A percentile compares a stretch with the other conserved stretches of the same genome.
Evolutionary conservation across 352 stramenopile genomes (phyloP).

Genomic region (Phytophthora ohioensis): DNA sequence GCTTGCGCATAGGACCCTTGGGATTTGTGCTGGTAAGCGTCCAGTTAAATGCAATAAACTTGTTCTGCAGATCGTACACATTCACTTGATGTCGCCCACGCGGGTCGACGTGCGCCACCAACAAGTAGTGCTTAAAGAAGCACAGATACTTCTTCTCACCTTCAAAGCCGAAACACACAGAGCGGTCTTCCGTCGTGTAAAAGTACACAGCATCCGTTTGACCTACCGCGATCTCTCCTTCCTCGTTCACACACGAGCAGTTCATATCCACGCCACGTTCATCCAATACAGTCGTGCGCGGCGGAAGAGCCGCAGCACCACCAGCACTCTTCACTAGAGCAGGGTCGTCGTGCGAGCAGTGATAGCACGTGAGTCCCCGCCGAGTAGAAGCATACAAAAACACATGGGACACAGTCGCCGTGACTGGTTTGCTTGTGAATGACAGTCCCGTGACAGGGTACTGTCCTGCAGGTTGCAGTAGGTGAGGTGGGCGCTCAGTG

Average conservation of each 20-base stretch:
- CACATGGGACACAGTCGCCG: slow-evolving; percentile 64
- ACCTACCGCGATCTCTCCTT: slow-evolving; percentile 84
- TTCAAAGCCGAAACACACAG: slow-evolving; percentile 90
- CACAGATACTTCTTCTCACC: slow-evolving; percentile 87
- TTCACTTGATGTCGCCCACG: slow-evolving; percentile 88
- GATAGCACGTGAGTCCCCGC: slow-evolving; percentile 84
- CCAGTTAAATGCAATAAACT: slow-evolving; percentile 94
- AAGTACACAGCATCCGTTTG: slow-evolving; percentile 91
- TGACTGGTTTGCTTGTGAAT: slow-evolving; percentile 86
- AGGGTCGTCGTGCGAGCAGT: slow-evolving; percentile 87
- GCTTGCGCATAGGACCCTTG: slow-evolving; percentile 43
- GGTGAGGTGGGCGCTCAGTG: slow-evolving; percentile 69
- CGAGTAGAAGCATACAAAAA: slow-evolving; percentile 85
- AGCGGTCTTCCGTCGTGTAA: slow-evolving; percentile 89
- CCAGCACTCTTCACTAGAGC: slow-evolving; percentile 76
- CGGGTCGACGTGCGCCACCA: slow-evolving; percentile 85
- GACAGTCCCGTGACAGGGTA: slow-evolving; percentile 79
- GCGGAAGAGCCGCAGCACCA: slow-evolving; percentile 62
- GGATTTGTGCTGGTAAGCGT: slow-evolving; percentile 75
- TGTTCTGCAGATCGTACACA: slow-evolving; percentile 93
- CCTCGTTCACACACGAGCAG: slow-evolving; percentile 86
- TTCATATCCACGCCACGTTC: slow-evolving; percentile 85
- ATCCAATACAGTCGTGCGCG: slow-evolving; percentile 80
- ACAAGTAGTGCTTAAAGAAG: slow-evolving; percentile 91
- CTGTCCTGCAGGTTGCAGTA: slow-evolving; percentile 83